Evolutionary conservation across 306 rosid species (phyloP), one percentile per base, ranked within the genome.

Genomic region (Datisca glomerata): DNA sequence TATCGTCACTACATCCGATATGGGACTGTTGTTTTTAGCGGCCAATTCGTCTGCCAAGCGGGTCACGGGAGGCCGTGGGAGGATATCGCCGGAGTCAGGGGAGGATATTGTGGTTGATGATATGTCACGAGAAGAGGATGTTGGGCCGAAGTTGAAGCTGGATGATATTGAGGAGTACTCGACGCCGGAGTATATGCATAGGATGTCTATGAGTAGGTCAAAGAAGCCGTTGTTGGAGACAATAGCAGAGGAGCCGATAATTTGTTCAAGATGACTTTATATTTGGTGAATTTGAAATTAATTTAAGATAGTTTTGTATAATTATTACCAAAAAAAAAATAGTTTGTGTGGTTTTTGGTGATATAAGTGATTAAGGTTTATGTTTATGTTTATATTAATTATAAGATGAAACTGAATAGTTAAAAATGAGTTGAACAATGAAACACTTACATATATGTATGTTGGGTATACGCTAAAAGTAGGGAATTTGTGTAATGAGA

Each of bases 171-270:
- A 85, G 60, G 79, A 75, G 5, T 75, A 67, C 20, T 81, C 75
- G 5, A 43, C 51, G 44, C 73, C 79, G 8, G 81, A 75, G 44
- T 55, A 72, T 34, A 56, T 49, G 65, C 81, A 65, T 32, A 67
- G 93, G 63, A 12, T 75, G 70, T 81, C 86, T 12, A 45, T 81
- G 57, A 39, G 79, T 39, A 75, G 91, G 65, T 81, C 91, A 2
- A 86, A 55, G 75, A 86, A 81, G 70, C 96, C 96, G 5, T 53
- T 72, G 72, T 31, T 86, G 46, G 96, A 81, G 55, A 86, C 91
- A 6, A 86, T 86, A 56, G 71, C 63, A 27, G 96, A 86, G 55
- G 86, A 85, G 45, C 68, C 70, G 0, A 33, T 67, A 13, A 55
- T 40, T 36, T 55, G 65, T 39, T 60, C 64, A 8, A 39, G 60